Percentiles rank a stretch among this genome's conserved stretches.
phyloP scores from a whole-genome alignment of 306 rosid species.

The Gleditsia sinensis region DNA sequence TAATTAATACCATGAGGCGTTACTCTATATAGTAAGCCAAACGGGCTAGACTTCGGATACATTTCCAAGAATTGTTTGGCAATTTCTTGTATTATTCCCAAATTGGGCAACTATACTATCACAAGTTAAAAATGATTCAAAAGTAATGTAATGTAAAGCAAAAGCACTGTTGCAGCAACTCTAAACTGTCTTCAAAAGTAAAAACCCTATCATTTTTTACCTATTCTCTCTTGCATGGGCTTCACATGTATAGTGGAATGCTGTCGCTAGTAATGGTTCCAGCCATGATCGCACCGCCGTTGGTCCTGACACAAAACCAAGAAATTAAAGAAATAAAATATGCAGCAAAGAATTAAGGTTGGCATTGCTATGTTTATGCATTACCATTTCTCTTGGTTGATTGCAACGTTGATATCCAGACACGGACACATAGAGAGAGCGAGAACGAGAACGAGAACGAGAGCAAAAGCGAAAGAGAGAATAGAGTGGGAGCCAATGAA shows the following conservation, averaged over 20 bases:
- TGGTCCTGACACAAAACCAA: conserved; percentile 38
- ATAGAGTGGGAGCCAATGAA: background rate
- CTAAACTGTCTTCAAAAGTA: conserved; percentile 33
- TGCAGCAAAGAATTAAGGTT: background rate
- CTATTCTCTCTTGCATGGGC: too few relatives aligned
- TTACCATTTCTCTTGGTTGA: conserved; percentile 37
- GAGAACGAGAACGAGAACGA: background rate
- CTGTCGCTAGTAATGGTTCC: conserved; percentile 48
- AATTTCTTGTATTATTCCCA: too few relatives aligned
- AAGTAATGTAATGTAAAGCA: conserved; percentile 35
- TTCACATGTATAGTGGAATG: conserved; percentile 55
- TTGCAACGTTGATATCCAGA: conserved; percentile 25
- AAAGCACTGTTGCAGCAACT: conserved; percentile 46
- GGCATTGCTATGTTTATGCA: background rate
- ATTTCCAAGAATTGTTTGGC: too few relatives aligned
- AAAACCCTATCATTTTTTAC: conserved; percentile 26
- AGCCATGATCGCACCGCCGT: conserved; percentile 63
- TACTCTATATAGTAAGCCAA: too few relatives aligned
- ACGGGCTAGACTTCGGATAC: too few relatives aligned
- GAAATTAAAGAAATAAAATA: background rate
- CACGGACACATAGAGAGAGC: background rate
- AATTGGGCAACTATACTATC: too few relatives aligned
- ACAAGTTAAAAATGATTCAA: conserved; percentile 30
- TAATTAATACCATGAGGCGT: too few relatives aligned
- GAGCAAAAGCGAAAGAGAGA: background rate